These are phyloP conservation scores for Colletotrichum sidae DNA, from an alignment of 2,329 filamentous ascomycete genomes.

Conservation along the genomic window DNA sequence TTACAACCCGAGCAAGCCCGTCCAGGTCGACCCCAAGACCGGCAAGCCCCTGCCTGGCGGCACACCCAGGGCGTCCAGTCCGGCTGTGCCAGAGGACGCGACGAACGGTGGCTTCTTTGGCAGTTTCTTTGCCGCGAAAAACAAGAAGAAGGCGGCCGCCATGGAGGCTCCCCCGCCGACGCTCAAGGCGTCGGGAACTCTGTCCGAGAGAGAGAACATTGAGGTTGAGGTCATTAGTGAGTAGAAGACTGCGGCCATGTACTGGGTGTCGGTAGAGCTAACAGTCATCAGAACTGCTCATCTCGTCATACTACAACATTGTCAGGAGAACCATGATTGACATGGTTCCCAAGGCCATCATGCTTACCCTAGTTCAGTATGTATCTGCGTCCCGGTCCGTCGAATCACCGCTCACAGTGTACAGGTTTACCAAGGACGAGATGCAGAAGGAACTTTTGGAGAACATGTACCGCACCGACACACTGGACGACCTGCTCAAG, in stretches of 20 bases:
- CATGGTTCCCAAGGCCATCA: constrained; percentile 99
- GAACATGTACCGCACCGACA: constrained; percentile 94
- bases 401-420: constrained; percentile 5
- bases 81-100: constrained; percentile 69
- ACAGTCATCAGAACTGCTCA: constrained; percentile 79
- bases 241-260: constrained; percentile 49
- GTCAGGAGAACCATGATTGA: constrained; percentile 99
- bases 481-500: constrained; percentile 94
- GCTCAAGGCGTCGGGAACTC: constrained; percentile 91
- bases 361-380: constrained; percentile 95
- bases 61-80: constrained; percentile 80
- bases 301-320: constrained; percentile 98
- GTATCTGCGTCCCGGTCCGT: constrained; percentile 53
- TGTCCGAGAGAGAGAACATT: constrained; percentile 93
- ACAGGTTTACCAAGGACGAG: constrained; percentile 83
- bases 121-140: constrained; percentile 98
- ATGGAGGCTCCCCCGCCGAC: constrained; percentile 96
- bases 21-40: constrained; percentile 98
- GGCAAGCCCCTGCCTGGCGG: constrained; percentile 86
- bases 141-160: constrained; percentile 99
- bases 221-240: constrained; percentile 98
- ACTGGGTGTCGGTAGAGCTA: constrained; percentile 29
- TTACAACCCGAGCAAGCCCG: constrained; percentile 83
- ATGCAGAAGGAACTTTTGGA: constrained; percentile 98
- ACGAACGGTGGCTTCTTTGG: constrained; percentile 90